Percentiles rank a stretch among this genome's conserved stretches.
Conservation (phyloP, 257 asterid genomes). For the Gardenia jasminoides region DNA sequence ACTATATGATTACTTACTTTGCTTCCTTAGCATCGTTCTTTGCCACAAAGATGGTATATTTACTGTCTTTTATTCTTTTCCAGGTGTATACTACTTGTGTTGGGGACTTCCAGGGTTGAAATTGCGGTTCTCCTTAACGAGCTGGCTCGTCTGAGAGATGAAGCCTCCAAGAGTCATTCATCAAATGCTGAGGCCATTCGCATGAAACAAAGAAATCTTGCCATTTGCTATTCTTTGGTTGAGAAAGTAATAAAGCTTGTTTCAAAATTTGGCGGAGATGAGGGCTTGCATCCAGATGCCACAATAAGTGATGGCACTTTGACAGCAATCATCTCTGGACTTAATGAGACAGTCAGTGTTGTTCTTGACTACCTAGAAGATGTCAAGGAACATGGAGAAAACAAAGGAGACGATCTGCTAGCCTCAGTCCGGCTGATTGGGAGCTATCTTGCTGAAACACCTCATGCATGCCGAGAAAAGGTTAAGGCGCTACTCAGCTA, state of each 20-base stretch:
- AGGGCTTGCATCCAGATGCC: conserved; percentile 38
- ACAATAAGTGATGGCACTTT: conserved; percentile 51
- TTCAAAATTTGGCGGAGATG: conserved; percentile 59
- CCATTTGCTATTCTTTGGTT: conserved; percentile 68
- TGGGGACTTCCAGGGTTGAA: conserved; percentile 92
- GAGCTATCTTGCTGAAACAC: conserved; percentile 94
- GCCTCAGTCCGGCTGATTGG: conserved; percentile 88
- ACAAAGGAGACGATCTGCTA: conserved; percentile 86
- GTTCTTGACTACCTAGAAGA: conserved; percentile 82
- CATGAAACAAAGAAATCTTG: conserved; percentile 63
- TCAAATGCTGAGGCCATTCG: conserved; percentile 43
- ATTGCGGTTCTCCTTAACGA: conserved; percentile 86
- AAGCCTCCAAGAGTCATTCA: conserved; percentile 49
- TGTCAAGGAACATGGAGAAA: conserved; percentile 84
- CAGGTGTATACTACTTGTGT: conserved; percentile 83
- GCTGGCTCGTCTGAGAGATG: conserved; percentile 76
- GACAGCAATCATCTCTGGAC: conserved; percentile 66
- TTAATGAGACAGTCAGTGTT: conserved; percentile 64
- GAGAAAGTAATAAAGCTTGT: conserved; percentile 81
- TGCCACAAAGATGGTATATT: background rate
- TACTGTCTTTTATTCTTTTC: conserved; percentile 19
- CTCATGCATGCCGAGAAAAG: conserved; percentile 71
- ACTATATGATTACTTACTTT: conserved; percentile 5
- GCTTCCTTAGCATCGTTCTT: conserved; percentile 3
- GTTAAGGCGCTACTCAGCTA: conserved; percentile 63